Base-by-base conservation (phyloP, 352 stramenopile species). In the Globisporangium solare region DNA sequence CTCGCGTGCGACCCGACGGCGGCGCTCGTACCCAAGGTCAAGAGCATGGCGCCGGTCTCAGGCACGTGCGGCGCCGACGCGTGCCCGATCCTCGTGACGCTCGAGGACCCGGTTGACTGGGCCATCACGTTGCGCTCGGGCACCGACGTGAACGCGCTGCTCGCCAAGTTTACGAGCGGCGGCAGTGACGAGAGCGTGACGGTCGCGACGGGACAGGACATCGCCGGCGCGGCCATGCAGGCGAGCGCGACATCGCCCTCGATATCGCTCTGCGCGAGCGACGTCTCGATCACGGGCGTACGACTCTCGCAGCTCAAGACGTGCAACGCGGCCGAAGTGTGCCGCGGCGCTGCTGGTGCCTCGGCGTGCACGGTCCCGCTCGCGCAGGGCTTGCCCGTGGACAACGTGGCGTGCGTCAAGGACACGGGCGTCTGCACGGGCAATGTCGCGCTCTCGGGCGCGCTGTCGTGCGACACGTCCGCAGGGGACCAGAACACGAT, bases 261-360 rank as follows among this genome's bases (percentile, higher is more conserved):
- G 17, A 51, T 78, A 21, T 86, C 79, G 14, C 71, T 89, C 20
- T 94, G 84, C 43, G 63, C 82, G 20, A 66, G 55, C 5, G 31
- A 60, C 10, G 49, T 92, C 8, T 43, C 60, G 12, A 54, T 94
- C 32, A 81, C 60, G 20, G 84, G 66, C 46, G 70, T 66, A 31
- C 70, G 73, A 15, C 72, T 94, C 31, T 92, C 82, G 32, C 58
- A 42, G 20, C 47, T 79, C 1, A 64, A 66, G 3, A 70, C 57
- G 17, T 94, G 84, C 61, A 92, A 89, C 56, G 54, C 66, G 10
- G 80, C 71, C 0, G 55, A 81, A 47, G 53, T 92, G 1, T 94
- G 84, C 47, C 66, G 64, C 17, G 84, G 84, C 6, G 67, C 71
- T 0, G 35, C 56, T 2, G 62, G 58, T 2, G 79, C 82, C 58